A percentile compares a stretch with the other conserved stretches of the same genome.
Evolutionary conservation across 805 yeast genomes (phyloP).

Genomic region (Candida dendrica): DNA sequence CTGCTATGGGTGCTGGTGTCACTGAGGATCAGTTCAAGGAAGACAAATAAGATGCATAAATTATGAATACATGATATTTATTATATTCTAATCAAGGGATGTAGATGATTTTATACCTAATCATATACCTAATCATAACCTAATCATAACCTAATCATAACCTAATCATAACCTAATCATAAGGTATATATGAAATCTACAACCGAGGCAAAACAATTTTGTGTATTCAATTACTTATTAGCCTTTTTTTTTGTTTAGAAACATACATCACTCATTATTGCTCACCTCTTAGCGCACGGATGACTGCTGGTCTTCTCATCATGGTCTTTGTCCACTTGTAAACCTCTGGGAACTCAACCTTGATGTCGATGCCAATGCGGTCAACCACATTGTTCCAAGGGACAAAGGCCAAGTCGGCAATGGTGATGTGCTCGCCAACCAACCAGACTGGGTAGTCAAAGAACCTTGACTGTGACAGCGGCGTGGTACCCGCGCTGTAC

Average conservation of each 20-base stretch:
- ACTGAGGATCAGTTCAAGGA: slow-evolving; percentile 90
- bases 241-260: neutral
- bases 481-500: slow-evolving; percentile 82
- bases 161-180: too few species aligned
- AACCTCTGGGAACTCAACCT: slow-evolving; percentile 88
- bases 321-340: slow-evolving; percentile 92
- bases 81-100: neutral
- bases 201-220: too few species aligned
- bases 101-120: too few species aligned
- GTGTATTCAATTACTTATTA: too few species aligned
- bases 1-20: slow-evolving; percentile 98
- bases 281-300: slow-evolving; percentile 77
- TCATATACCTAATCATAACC: too few species aligned
- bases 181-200: too few species aligned
- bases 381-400: slow-evolving; percentile 97
- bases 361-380: slow-evolving; percentile 81
- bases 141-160: too few species aligned
- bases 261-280: slow-evolving; percentile 11
- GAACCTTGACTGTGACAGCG: slow-evolving; percentile 75
- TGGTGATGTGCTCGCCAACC: slow-evolving; percentile 75
- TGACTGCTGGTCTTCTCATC: slow-evolving; percentile 93
- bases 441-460: slow-evolving; percentile 94
- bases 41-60: slow-evolving; percentile 3
- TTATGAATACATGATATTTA: neutral
- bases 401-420: slow-evolving; percentile 88